Base-by-base conservation (phyloP, 352 stramenopile species). In the Globisporangium acanthophoron region DNA sequence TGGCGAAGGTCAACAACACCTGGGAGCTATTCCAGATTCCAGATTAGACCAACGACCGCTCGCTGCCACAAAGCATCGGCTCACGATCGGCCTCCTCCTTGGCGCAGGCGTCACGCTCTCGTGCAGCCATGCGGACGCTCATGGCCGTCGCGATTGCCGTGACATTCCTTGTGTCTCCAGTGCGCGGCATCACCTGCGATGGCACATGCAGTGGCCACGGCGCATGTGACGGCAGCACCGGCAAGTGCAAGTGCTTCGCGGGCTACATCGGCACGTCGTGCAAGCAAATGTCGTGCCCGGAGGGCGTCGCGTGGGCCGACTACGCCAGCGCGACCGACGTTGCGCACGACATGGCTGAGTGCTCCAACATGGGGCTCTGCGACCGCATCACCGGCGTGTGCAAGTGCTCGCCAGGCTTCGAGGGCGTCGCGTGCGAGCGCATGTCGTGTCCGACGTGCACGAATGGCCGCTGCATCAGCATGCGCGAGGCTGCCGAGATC, bases 121-220 rank as follows among this genome's bases (percentile, higher is more conserved):
- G 5, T 6, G 37, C 37, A 43, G 3, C 5, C 13, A 18, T 18
- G 37, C 11, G 12, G 12, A 12, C 12, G 37, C 12, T 18, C 37
- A 12, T 43, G 13, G 37, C 1, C 16, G 12, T 16, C 12, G 5
- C 37, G 12, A 5, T 43, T 43, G 11, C 5, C 5, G 13, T 18
- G 18, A 20, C 20, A 20, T 20, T 65, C 45, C 21, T 41, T 1
- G 43, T 37, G 21, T 16, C 41, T 6, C 12, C 35, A 1, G 49
- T 29, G 4, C 7, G 24, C 2, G 27, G 46, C 39, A 46, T 66
- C 58, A 82, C 62, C n/a, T 91, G 75, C 44, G 77, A 88, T 54
- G 81, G 81, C 72, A 86, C 85, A 56, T 98, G 92, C 67, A 96
- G 76, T 39, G 91, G 90, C 11, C 73, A 88, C 45, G 81, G 79